Base-by-base conservation (phyloP, 495 filamentous ascomycete species). In the Niebla homalea region DNA sequence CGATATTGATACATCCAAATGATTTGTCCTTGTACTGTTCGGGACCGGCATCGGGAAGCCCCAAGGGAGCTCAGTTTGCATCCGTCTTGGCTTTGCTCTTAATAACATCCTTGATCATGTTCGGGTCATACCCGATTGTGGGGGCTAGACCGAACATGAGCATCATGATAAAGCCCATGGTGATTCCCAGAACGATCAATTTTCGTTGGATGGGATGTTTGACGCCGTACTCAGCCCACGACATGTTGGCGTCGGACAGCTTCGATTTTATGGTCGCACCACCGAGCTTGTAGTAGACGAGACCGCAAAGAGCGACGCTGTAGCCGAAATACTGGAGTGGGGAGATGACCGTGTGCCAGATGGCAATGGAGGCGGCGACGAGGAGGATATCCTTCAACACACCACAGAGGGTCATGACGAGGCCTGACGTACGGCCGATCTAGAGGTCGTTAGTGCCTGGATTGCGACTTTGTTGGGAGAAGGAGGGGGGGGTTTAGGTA, bases 371-470 rank as follows among this genome's bases (percentile, higher is more conserved):
- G 46, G 86, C 85, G 48, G 73, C 69, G 43, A 98, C 89, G 25
- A 98, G 84, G 52, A 98, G 79, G 57, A 98, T 90, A 73, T 98
- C 92, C 76, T 98, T 98, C 62, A 97, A 80, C 51, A 98, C 89
- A 71, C 92, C 92, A 68, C 87, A 97, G 45, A 98, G 84, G 36
- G 92, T 97, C 66, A 96, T 86, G 62, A 96, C 88, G 39, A 98
- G 78, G 44, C 88, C 90, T 0, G 90, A 96, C 20, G 92, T 98
- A 72, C 87, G 90, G 69, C 92, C 92, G 67, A 98, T 98, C 89
- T 95, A 57, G 48, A 32, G 38, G 47, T 18, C 21, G 36, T 45
- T 23, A 49, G 48, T 25, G 12, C 12, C 0, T 32, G 25, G 36
- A 35, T 29, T 1, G 16, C n/a, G 0, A 32, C 29, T 7, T 8